phyloP scores from a whole-genome alignment of 1,284 basidiomycete species.

The Microbotryum scabiosae region DNA sequence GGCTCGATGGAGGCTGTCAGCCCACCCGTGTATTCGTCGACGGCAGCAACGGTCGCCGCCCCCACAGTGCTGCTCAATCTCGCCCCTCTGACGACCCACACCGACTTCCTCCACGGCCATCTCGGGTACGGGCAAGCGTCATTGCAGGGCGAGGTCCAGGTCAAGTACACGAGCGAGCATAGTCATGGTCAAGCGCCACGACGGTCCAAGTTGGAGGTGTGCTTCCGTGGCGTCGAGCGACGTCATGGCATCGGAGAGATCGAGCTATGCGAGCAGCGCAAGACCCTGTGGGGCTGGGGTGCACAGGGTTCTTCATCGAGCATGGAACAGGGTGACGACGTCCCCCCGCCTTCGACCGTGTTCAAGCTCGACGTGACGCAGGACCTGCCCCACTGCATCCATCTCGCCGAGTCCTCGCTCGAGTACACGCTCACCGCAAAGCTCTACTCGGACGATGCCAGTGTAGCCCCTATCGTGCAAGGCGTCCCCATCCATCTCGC shows the following conservation, averaged over 20 bases:
- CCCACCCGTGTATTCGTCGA: too few relatives aligned
- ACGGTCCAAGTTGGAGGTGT: constrained; percentile 12
- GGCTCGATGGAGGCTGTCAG: too few relatives aligned
- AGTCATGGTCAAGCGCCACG: not conserved
- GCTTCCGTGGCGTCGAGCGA: constrained; percentile 17
- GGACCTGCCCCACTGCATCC: constrained; percentile 29
- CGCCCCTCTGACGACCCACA: constrained; percentile 2
- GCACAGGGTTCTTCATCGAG: constrained; percentile 2
- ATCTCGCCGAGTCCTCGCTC: constrained; percentile 19
- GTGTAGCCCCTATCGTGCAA: constrained; percentile 1
- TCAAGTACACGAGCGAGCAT: constrained; percentile 12
- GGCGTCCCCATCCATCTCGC: constrained; percentile 23
- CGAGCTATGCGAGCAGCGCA: constrained; percentile 53
- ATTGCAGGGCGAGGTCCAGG: constrained; percentile 25
- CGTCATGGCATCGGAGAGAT: constrained; percentile 50
- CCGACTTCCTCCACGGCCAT: constrained; percentile 17
- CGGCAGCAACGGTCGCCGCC: not conserved
- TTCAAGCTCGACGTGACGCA: constrained; percentile 24
- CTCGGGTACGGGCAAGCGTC: constrained; percentile 20
- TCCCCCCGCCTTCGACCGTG: constrained; percentile 9
- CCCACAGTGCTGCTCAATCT: constrained; percentile 15
- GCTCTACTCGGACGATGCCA: constrained; percentile 2
- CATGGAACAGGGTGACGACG: not conserved
- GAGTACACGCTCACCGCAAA: constrained; percentile 21
- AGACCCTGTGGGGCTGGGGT: constrained; percentile 16